Conservation (phyloP, 208 protist species). For the Acanthamoeba triangularis region DNA sequence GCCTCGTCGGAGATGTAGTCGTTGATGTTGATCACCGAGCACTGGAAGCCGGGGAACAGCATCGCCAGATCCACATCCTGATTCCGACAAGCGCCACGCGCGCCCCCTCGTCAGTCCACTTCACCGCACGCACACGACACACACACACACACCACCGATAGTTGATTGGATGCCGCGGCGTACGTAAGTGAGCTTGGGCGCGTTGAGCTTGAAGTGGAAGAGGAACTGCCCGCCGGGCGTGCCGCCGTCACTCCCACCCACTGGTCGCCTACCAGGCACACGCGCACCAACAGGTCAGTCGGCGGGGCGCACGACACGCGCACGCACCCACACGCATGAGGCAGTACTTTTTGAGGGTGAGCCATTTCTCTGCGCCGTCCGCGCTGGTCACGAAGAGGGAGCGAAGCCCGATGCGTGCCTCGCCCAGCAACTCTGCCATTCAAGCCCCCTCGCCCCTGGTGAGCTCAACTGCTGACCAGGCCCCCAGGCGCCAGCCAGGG, state of each 20-base stretch:
- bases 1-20: constrained; percentile 64
- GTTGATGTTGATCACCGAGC: constrained; percentile 20
- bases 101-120: too few species aligned
- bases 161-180: neutral
- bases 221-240: neutral
- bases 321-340: neutral
- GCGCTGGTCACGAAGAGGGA: neutral
- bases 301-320: too few species aligned
- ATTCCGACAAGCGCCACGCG: neutral
- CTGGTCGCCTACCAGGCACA: neutral
- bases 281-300: too few species aligned
- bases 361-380: neutral
- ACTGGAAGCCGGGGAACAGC: constrained; percentile 54
- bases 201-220: neutral
- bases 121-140: neutral
- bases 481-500: too few species aligned
- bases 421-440: constrained; percentile 27
- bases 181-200: constrained; percentile 12
- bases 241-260: neutral
- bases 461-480: too few species aligned
- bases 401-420: neutral
- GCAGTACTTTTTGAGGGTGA: constrained; percentile 15
- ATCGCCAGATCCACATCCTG: neutral
- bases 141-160: neutral
- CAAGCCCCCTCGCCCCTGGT: neutral